Percentiles rank a stretch among this genome's conserved stretches.
These are phyloP conservation scores for Kodamaea arcana DNA, from an alignment of 1,139 yeast species.

Conservation along the genomic window DNA sequence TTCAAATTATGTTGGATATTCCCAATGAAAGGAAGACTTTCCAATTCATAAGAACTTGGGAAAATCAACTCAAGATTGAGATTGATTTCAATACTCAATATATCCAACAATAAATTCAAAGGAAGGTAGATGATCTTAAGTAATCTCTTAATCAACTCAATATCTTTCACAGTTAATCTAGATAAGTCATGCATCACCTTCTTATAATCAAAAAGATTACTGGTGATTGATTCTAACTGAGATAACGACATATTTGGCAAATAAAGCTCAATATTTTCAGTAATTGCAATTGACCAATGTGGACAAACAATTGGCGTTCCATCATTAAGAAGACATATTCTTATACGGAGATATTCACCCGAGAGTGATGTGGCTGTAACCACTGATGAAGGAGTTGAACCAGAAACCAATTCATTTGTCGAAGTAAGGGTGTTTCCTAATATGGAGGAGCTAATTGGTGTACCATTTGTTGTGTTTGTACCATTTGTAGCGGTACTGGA, in stretches of 20 bases:
- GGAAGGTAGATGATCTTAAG: slow-evolving; percentile 52
- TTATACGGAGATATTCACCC: slow-evolving; percentile 72
- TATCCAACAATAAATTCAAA: slow-evolving; percentile 53
- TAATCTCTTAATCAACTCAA: slow-evolving; percentile 36
- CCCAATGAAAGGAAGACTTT: slow-evolving; percentile 50
- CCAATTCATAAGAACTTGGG: slow-evolving; percentile 70
- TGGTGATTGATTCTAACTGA: slow-evolving; percentile 41
- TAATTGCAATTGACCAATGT: slow-evolving; percentile 56
- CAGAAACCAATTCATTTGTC: slow-evolving; percentile 17
- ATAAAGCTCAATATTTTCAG: slow-evolving; percentile 53
- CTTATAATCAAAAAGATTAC: slow-evolving; percentile 39
- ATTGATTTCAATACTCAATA: slow-evolving; percentile 56
- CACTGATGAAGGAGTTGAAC: slow-evolving; percentile 50
- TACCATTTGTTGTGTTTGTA: background rate
- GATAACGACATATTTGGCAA: slow-evolving; percentile 39
- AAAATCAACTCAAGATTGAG: slow-evolving; percentile 75
- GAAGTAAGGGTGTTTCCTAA: slow-evolving; percentile 14
- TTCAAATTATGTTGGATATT: slow-evolving; percentile 52
- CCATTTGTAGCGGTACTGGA: slow-evolving; percentile 11
- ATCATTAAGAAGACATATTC: slow-evolving; percentile 72
- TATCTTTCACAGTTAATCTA: slow-evolving; percentile 34
- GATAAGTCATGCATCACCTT: slow-evolving; percentile 40
- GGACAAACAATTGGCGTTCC: slow-evolving; percentile 86
- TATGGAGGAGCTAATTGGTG: slow-evolving; percentile 2
- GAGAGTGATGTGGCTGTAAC: slow-evolving; percentile 89